Conservation (phyloP, 2,329 filamentous ascomycete species). For the Colletotrichum spaethianum region DNA sequence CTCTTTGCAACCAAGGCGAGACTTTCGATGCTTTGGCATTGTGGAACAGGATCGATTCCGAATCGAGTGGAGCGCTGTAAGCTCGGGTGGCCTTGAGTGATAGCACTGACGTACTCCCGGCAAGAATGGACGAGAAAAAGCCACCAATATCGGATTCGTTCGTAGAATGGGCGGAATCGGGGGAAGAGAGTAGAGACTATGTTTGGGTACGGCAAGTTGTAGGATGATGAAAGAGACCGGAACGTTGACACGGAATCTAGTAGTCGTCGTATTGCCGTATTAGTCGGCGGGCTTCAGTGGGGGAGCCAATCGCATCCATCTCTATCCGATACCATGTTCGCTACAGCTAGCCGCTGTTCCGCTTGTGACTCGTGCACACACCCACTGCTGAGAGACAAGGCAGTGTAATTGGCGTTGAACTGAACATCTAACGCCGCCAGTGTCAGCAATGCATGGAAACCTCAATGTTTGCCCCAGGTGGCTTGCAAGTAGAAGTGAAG, state of each 20-base stretch:
- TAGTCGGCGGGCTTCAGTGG: not conserved
- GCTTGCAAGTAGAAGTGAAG: too few relatives aligned
- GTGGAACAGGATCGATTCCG: not conserved
- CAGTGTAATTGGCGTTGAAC: not conserved
- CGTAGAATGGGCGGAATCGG: too few relatives aligned
- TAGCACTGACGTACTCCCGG: not conserved
- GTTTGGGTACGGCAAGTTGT: not conserved
- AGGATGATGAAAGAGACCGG: not conserved
- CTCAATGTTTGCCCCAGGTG: too few relatives aligned
- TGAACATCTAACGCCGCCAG: too few relatives aligned
- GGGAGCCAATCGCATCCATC: not conserved
- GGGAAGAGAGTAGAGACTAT: not conserved
- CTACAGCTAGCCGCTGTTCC: not conserved
- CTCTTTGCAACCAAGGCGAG: constrained; percentile 56
- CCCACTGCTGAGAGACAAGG: not conserved
- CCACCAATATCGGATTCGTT: too few relatives aligned
- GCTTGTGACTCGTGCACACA: not conserved
- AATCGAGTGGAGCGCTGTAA: not conserved
- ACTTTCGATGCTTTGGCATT: constrained; percentile 52
- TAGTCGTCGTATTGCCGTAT: constrained; percentile 2
- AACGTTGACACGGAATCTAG: not conserved
- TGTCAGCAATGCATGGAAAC: too few relatives aligned
- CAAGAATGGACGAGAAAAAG: not conserved
- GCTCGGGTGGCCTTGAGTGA: not conserved
- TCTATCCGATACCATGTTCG: not conserved